phyloP scores from a whole-genome alignment of 2,329 filamentous ascomycete genomes.

The Trichoderma hamatum region DNA sequence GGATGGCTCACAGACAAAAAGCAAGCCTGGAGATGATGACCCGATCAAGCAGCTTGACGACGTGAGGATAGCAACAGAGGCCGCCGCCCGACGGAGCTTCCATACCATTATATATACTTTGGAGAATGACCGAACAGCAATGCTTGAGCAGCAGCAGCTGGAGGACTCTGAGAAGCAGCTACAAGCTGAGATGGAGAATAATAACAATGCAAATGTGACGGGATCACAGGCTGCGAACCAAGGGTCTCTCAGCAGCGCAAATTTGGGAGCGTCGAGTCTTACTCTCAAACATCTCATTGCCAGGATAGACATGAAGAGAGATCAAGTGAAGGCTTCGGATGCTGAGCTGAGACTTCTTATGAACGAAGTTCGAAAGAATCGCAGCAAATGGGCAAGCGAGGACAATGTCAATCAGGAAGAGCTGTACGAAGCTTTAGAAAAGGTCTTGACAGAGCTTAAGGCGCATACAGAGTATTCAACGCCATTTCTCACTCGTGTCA shows the following conservation, averaged over 20 bases:
- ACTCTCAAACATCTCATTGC: slow-evolving; percentile 97
- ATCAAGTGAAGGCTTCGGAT: slow-evolving; percentile 88
- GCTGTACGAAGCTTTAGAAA: slow-evolving; percentile 93
- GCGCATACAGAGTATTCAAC: slow-evolving; percentile 96
- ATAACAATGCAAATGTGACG: slow-evolving; percentile 54
- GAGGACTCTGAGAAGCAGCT: slow-evolving; percentile 96
- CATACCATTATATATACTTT: slow-evolving; percentile 93
- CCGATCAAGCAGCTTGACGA: slow-evolving; percentile 89
- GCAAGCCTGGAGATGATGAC: slow-evolving; percentile 77
- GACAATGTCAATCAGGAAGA: slow-evolving; percentile 98
- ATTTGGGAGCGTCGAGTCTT: slow-evolving; percentile 91
- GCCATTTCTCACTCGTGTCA: slow-evolving; percentile 92
- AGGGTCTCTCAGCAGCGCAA: slow-evolving; percentile 88
- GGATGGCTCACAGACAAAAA: slow-evolving; percentile 53
- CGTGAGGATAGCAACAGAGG: slow-evolving; percentile 86
- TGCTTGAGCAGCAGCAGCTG: slow-evolving; percentile 95
- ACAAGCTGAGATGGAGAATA: slow-evolving; percentile 88
- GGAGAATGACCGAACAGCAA: slow-evolving; percentile 92
- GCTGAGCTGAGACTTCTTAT: slow-evolving; percentile 89
- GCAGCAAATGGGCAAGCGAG: slow-evolving; percentile 98
- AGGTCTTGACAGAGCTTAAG: slow-evolving; percentile 95
- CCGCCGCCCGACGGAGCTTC: slow-evolving; percentile 86
- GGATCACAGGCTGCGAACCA: slow-evolving; percentile 66
- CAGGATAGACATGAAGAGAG: slow-evolving; percentile 89
- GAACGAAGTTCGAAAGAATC: slow-evolving; percentile 96